Conservation (phyloP, 306 rosid genomes). For the Vigna reflexopilosa region DNA sequence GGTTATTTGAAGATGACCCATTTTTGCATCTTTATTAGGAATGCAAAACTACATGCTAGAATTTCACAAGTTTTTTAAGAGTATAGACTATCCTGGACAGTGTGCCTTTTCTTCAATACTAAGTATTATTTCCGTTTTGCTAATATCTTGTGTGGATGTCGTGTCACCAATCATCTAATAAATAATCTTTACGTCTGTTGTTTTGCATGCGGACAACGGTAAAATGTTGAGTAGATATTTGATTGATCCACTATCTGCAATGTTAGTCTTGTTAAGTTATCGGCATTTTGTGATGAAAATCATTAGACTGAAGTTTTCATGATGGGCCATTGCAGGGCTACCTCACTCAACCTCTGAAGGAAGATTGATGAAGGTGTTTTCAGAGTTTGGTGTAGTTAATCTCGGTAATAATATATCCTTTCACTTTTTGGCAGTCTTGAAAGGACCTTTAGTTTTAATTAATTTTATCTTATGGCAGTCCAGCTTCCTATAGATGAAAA, state of each 20-base stretch:
- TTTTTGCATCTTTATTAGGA: slow-evolving; percentile 26
- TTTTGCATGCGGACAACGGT: not conserved
- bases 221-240: not conserved
- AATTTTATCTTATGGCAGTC: slow-evolving; percentile 44
- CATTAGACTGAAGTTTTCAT: slow-evolving; percentile 43
- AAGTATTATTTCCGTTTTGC: slow-evolving; percentile 6
- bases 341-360: slow-evolving; percentile 56
- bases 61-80: not conserved
- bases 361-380: slow-evolving; percentile 50
- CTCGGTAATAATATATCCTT: slow-evolving; percentile 45
- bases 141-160: not conserved
- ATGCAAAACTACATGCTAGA: slow-evolving; percentile 1
- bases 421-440: not conserved
- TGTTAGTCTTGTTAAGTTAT: not conserved
- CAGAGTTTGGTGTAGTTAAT: slow-evolving; percentile 53
- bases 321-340: slow-evolving; percentile 55
- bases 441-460: slow-evolving; percentile 1
- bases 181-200: not conserved
- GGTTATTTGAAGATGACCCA: not conserved
- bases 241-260: slow-evolving; percentile 4
- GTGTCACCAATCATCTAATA: not conserved
- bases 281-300: not conserved
- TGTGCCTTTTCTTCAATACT: not conserved
- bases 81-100: not conserved
- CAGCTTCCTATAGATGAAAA: slow-evolving; percentile 46